phyloP scores from a whole-genome alignment of 768 basidiomycete species.

The Butyriboletus loyo region DNA sequence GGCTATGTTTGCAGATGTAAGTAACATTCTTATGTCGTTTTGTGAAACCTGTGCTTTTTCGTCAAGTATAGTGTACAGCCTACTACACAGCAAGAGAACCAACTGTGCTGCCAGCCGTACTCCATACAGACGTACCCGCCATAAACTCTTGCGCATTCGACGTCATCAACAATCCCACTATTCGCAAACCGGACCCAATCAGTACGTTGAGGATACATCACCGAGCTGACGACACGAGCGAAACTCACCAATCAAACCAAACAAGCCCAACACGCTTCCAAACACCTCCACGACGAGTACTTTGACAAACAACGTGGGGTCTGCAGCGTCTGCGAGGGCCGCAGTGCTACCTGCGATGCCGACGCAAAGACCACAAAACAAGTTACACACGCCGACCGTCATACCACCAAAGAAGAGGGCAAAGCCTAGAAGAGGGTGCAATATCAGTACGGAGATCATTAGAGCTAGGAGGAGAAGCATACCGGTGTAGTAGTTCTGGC shows the following conservation, averaged over 20 bases:
- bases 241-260: slow-evolving; percentile 84
- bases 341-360: slow-evolving; percentile 95
- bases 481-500: slow-evolving; percentile 92
- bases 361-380: slow-evolving; percentile 91
- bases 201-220: not conserved
- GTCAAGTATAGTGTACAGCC: not conserved
- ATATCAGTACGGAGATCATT: not conserved
- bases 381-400: slow-evolving; percentile 90
- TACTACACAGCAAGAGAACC: slow-evolving; percentile 36
- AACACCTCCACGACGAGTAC: slow-evolving; percentile 96
- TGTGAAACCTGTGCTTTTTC: not conserved
- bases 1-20: too few species aligned
- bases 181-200: not conserved
- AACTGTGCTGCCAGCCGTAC: slow-evolving; percentile 25
- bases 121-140: slow-evolving; percentile 33
- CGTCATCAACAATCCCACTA: slow-evolving; percentile 83
- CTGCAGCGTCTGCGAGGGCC: slow-evolving; percentile 91
- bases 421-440: slow-evolving; percentile 50
- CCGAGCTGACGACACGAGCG: not conserved
- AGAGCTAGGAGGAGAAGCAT: not conserved
- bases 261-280: slow-evolving; percentile 86
- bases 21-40: too few species aligned
- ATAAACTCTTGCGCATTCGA: slow-evolving; percentile 60
- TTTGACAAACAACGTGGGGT: slow-evolving; percentile 93
- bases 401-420: slow-evolving; percentile 97